Conservation (phyloP, 2,329 filamentous ascomycete species). For the Stagonosporopsis rhizophila region DNA sequence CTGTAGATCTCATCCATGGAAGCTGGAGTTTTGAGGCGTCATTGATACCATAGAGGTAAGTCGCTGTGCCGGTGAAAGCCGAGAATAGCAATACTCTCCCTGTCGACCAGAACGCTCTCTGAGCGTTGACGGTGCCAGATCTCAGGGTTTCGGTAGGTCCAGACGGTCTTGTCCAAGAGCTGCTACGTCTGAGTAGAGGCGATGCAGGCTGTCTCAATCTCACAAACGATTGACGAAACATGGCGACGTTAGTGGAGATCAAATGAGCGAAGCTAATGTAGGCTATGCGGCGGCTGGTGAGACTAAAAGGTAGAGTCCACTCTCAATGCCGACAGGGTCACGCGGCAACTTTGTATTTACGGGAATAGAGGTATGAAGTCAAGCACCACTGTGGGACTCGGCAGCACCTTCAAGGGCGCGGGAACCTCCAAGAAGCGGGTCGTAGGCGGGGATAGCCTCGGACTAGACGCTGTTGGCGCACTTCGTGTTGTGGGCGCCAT, state of each 20-base stretch:
- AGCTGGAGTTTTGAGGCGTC: conserved; percentile 40
- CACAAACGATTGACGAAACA: conserved; percentile 44
- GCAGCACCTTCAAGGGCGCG: conserved; percentile 1
- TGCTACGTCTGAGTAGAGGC: conserved; percentile 39
- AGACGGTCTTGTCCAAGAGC: conserved; percentile 34
- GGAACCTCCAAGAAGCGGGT: conserved; percentile 16
- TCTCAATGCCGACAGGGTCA: conserved; percentile 36
- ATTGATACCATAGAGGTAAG: conserved; percentile 59
- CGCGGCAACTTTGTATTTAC: conserved; percentile 25
- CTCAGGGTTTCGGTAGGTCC: conserved; percentile 35
- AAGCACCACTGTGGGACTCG: conserved; percentile 19
- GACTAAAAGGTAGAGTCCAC: conserved; percentile 27
- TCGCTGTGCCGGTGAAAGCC: conserved; percentile 59
- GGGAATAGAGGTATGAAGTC: conserved; percentile 26
- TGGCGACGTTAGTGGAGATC: conserved; percentile 22
- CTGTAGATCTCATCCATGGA: conserved; percentile 34
- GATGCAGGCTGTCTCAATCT: conserved; percentile 40
- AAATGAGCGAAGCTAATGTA: conserved; percentile 23
- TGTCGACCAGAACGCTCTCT: conserved; percentile 56
- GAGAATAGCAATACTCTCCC: conserved; percentile 57
- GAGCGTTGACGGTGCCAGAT: conserved; percentile 24
- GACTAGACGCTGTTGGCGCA: conserved; percentile 48
- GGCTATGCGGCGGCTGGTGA: conserved; percentile 22
- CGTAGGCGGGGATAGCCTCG: conserved; percentile 44
- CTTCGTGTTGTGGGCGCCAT: conserved; percentile 33